phyloP scores from a whole-genome alignment of 106 monocot genomes.

The Dendrobium huoshanense region DNA sequence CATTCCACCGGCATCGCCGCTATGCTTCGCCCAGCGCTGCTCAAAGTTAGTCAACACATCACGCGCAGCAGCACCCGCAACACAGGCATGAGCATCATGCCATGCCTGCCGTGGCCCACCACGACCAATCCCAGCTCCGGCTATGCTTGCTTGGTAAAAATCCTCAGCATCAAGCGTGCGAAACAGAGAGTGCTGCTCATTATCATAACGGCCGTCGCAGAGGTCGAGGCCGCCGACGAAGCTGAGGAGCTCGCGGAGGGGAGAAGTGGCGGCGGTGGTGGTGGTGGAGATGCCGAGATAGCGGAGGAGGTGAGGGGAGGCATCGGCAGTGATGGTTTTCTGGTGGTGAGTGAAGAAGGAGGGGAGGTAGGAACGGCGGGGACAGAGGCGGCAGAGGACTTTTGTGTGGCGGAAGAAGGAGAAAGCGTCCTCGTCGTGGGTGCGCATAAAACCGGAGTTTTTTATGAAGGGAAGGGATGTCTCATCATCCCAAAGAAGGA shows the following conservation, averaged over 20 bases:
- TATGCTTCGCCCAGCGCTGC: constrained; percentile 41
- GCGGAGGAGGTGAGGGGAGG: neutral
- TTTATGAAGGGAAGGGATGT: constrained; percentile 29
- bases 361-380: constrained; percentile 23
- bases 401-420: constrained; percentile 40
- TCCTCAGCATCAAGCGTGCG: constrained; percentile 30
- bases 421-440: constrained; percentile 47
- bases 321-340: constrained; percentile 46
- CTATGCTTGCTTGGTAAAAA: constrained; percentile 41
- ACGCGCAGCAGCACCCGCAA: constrained; percentile 29
- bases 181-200: constrained; percentile 48
- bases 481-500: constrained; percentile 62
- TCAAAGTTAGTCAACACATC: constrained; percentile 49
- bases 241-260: constrained; percentile 25
- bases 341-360: constrained; percentile 61
- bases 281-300: neutral
- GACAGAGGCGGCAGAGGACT: constrained; percentile 36
- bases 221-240: constrained; percentile 64
- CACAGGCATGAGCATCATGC: constrained; percentile 43
- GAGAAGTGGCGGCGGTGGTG: neutral
- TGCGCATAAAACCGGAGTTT: constrained; percentile 43
- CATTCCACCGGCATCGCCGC: neutral
- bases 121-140: constrained; percentile 10
- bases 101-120: constrained; percentile 59
- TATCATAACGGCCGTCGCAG: constrained; percentile 57